phyloP scores from a whole-genome alignment of 306 rosid genomes.

The Pyrus communis region DNA sequence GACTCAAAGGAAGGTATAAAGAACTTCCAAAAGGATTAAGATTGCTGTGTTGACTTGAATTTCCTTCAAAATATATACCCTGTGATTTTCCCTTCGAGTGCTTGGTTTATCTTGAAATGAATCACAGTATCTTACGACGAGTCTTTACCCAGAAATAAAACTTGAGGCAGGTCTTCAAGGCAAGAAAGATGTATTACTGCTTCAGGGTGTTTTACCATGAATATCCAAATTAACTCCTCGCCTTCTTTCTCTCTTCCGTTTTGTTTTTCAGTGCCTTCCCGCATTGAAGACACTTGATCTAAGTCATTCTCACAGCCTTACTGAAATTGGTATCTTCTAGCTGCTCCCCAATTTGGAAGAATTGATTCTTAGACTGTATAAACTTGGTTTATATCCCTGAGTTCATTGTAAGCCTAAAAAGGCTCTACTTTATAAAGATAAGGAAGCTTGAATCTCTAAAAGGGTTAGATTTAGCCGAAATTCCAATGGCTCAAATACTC shows the following conservation, averaged over 20 bases:
- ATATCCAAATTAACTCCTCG: no score
- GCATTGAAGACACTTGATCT: neutral
- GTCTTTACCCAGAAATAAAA: no score
- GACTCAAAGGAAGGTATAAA: neutral
- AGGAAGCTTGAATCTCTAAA: neutral
- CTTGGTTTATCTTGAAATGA: neutral
- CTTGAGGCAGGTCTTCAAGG: neutral
- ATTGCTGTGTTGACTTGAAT: constrained; percentile 5
- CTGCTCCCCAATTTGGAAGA: neutral
- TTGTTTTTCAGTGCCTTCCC: neutral
- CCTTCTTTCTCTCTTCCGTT: no score
- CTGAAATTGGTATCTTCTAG: neutral
- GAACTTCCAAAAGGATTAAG: neutral
- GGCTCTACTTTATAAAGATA: neutral
- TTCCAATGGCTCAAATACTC: no score
- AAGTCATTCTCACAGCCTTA: neutral
- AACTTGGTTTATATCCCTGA: neutral
- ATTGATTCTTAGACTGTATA: neutral
- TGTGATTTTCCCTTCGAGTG: neutral
- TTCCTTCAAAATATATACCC: neutral
- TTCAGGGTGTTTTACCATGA: no score
- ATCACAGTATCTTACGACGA: neutral
- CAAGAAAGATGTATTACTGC: no score
- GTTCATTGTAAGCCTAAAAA: neutral
- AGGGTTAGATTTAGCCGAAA: neutral